phyloP scores from a whole-genome alignment of 192 early-diverging fungal genomes.

The Coemansia sp. region DNA sequence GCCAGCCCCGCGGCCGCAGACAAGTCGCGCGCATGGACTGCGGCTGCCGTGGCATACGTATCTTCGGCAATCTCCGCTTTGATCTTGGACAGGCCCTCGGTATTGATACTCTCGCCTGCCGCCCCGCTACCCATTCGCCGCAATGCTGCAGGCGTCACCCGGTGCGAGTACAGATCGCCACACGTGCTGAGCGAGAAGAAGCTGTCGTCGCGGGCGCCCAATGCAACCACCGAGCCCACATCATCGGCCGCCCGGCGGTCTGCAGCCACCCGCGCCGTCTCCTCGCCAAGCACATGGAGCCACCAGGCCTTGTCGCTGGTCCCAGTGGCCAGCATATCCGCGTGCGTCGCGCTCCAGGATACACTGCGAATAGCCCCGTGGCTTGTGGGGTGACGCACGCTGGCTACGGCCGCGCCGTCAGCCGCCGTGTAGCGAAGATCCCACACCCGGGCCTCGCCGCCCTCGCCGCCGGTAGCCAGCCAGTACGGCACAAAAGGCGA shows the following conservation, averaged over 20 bases:
- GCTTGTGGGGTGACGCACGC: slow-evolving; percentile 25
- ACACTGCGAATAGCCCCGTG: slow-evolving; percentile 22
- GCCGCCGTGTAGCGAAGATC: slow-evolving; percentile 59
- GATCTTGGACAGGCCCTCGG: not conserved
- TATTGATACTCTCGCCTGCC: not conserved
- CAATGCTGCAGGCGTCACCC: slow-evolving; percentile 14
- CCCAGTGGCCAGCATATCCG: slow-evolving; percentile 56
- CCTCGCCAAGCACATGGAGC: slow-evolving; percentile 47
- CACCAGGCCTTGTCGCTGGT: slow-evolving; percentile 54
- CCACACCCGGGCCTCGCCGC: slow-evolving; percentile 60
- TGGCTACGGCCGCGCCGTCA: slow-evolving; percentile 18
- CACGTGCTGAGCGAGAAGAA: slow-evolving; percentile 43
- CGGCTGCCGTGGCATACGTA: not conserved
- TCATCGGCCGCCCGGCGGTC: slow-evolving; percentile 37
- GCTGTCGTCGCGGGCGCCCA: slow-evolving; percentile 22
- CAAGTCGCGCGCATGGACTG: slow-evolving; percentile 35
- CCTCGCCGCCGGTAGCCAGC: slow-evolving; percentile 61
- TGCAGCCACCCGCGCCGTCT: slow-evolving; percentile 7
- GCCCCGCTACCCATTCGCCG: not conserved
- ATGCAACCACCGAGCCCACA: slow-evolving; percentile 28
- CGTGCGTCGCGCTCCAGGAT: slow-evolving; percentile 67
- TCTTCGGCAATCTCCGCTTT: not conserved
- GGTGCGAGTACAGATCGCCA: slow-evolving; percentile 43
- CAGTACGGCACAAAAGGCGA: slow-evolving; percentile 73
- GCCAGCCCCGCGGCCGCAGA: slow-evolving; percentile 19